Percentiles rank a stretch among this genome's conserved stretches.
Conservation (phyloP, 2,329 filamentous ascomycete genomes). For the Trichoderma koningiopsis region DNA sequence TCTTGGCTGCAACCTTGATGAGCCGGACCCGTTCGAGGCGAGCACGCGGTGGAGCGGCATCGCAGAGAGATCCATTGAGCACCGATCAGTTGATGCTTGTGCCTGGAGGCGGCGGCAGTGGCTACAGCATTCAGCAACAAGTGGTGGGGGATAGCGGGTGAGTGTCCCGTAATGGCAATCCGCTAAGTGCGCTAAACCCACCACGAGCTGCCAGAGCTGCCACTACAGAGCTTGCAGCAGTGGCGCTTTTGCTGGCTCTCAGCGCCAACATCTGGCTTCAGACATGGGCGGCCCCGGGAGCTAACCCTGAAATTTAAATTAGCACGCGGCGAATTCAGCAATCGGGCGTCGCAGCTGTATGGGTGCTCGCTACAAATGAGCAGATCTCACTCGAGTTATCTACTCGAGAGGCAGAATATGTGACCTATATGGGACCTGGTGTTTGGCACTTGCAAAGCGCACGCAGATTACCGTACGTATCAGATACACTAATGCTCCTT, state of each 20-base stretch:
- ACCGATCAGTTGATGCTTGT: background rate
- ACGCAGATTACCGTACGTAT: background rate
- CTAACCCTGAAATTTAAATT: slow-evolving; percentile 26
- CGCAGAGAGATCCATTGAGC: background rate
- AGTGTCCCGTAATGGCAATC: background rate
- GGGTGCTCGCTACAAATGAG: background rate
- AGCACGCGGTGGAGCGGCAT: slow-evolving; percentile 6
- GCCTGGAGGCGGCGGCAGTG: slow-evolving; percentile 19
- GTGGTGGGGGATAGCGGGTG: background rate
- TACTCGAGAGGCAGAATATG: background rate
- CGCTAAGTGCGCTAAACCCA: background rate
- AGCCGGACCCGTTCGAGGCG: background rate
- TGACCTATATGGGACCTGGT: background rate
- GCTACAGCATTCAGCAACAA: slow-evolving; percentile 11
- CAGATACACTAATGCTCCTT: background rate
- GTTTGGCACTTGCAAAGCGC: background rate
- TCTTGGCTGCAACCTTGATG: background rate
- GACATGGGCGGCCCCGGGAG: slow-evolving; percentile 19
- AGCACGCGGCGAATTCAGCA: background rate
- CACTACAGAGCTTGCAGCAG: background rate
- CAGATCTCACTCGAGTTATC: background rate
- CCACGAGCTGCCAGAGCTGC: background rate
- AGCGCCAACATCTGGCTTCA: background rate
- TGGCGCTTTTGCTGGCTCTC: background rate
- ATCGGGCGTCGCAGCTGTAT: slow-evolving; percentile 18